phyloP scores from a whole-genome alignment of 2,329 filamentous ascomycete species.

The Colletotrichum salicis region DNA sequence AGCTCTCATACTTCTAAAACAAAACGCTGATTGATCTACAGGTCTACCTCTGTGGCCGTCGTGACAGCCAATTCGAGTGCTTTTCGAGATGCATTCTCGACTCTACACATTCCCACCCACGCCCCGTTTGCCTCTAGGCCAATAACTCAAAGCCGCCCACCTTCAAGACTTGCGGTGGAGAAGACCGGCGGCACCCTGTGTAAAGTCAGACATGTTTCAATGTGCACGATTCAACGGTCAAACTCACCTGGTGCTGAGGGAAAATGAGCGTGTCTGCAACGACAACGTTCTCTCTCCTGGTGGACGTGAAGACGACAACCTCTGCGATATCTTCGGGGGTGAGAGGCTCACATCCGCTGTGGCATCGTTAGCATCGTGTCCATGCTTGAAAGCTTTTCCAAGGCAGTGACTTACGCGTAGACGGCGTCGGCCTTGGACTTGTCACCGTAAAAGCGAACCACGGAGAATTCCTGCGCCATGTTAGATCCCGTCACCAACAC shows the following conservation, averaged over 20 bases:
- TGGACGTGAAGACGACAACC: slow-evolving; percentile 85
- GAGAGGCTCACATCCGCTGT: slow-evolving; percentile 80
- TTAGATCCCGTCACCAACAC: background rate
- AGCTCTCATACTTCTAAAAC: background rate
- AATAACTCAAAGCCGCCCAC: no score
- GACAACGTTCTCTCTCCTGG: slow-evolving; percentile 88
- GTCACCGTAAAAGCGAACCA: slow-evolving; percentile 89
- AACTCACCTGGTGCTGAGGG: slow-evolving; percentile 85
- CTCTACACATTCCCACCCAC: background rate
- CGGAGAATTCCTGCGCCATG: slow-evolving; percentile 76
- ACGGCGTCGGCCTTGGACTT: slow-evolving; percentile 90
- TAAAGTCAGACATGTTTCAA: slow-evolving; percentile 16
- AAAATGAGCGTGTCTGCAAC: slow-evolving; percentile 88
- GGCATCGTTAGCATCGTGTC: slow-evolving; percentile 12
- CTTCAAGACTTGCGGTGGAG: slow-evolving; percentile 43
- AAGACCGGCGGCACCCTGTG: slow-evolving; percentile 45
- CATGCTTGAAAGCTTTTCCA: slow-evolving; percentile 1
- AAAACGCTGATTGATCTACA: background rate
- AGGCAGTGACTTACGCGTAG: slow-evolving; percentile 74
- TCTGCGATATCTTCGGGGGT: slow-evolving; percentile 93
- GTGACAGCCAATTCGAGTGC: background rate
- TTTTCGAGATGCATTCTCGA: background rate
- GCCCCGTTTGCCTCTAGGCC: no score
- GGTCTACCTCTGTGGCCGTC: background rate
- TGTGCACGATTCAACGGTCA: background rate